These are phyloP conservation scores for Pythium rhizo-oryzae DNA, from an alignment of 352 stramenopile genomes.

Conservation along the genomic window DNA sequence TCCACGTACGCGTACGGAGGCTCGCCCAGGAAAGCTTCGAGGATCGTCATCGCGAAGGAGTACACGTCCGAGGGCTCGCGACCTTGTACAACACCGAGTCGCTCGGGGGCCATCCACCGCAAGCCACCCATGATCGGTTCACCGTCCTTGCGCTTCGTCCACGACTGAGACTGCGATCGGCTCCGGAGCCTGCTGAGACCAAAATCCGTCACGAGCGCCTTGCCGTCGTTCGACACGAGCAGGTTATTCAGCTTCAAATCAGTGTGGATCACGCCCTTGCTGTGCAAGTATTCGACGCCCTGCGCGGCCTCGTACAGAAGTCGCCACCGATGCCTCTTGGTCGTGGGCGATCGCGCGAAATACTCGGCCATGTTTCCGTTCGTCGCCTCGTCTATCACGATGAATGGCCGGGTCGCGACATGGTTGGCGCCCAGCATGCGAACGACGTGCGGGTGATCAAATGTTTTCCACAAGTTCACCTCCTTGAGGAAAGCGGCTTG, in stretches of 20 bases:
- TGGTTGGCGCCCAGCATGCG: conserved; percentile 54
- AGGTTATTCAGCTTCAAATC: conserved; percentile 28
- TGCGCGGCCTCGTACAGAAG: conserved; percentile 19
- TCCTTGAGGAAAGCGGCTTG: neutral
- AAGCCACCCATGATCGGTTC: neutral
- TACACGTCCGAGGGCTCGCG: conserved; percentile 38
- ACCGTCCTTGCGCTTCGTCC: neutral
- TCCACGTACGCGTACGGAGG: conserved; percentile 2
- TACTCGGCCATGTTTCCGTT: conserved; percentile 30
- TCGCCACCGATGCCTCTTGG: conserved; percentile 25
- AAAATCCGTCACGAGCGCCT: conserved; percentile 31
- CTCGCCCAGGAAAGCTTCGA: conserved; percentile 33
- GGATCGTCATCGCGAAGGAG: conserved; percentile 48
- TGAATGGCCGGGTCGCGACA: conserved; percentile 18
- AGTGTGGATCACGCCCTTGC: conserved; percentile 11
- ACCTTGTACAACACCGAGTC: conserved; percentile 14
- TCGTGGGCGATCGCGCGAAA: conserved; percentile 5
- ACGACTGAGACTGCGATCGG: neutral
- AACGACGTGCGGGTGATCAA: conserved; percentile 88
- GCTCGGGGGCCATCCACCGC: conserved; percentile 35
- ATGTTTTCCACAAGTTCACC: conserved; percentile 74
- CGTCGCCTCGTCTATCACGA: conserved; percentile 38
- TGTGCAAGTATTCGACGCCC: conserved; percentile 15
- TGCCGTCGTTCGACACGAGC: conserved; percentile 11
- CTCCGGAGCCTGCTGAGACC: conserved; percentile 15